A percentile compares a stretch with the other conserved stretches of the same genome.
These are phyloP conservation scores for Candida khao-thaluensis DNA, from an alignment of 805 yeast species.

Conservation along the genomic window DNA sequence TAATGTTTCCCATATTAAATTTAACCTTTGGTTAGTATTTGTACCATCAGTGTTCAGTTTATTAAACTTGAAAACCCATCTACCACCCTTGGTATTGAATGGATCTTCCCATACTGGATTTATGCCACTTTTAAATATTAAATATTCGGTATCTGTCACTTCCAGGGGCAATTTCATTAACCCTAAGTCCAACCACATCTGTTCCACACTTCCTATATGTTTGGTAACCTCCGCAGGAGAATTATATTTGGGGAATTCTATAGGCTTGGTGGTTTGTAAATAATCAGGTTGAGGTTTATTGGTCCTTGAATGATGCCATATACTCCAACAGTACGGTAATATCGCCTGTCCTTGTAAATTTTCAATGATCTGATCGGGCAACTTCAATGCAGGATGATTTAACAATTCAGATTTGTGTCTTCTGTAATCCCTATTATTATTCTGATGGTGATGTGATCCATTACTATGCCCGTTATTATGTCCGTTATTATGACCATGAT, in stretches of 20 bases:
- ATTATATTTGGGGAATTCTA: slow-evolving; percentile 35
- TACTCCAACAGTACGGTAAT: slow-evolving; percentile 49
- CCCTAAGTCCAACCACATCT: slow-evolving; percentile 48
- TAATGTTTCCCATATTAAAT: slow-evolving; percentile 56
- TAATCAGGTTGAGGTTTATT: slow-evolving; percentile 28
- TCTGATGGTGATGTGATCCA: slow-evolving; percentile 11
- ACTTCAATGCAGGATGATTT: slow-evolving; percentile 31
- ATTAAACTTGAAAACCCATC: slow-evolving; percentile 57
- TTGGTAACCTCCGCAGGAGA: slow-evolving; percentile 14
- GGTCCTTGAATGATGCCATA: slow-evolving; percentile 47
- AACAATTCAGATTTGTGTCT: slow-evolving; percentile 11
- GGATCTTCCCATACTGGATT: slow-evolving; percentile 73
- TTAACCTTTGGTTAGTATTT: slow-evolving; percentile 30
- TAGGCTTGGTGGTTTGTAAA: slow-evolving; percentile 45
- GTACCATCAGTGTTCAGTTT: slow-evolving; percentile 22
- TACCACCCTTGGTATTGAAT: slow-evolving; percentile 56
- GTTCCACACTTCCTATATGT: slow-evolving; percentile 49
- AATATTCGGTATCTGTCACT: slow-evolving; percentile 50
- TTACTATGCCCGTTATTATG: slow-evolving; percentile 11
- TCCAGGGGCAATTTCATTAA: slow-evolving; percentile 39
- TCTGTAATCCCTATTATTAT: slow-evolving; percentile 10
- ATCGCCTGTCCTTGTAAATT: slow-evolving; percentile 31
- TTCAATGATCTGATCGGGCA: slow-evolving; percentile 29
- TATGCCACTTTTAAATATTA: slow-evolving; percentile 57
- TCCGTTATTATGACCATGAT: slow-evolving; percentile 9